Conservation (phyloP, 2,329 filamentous ascomycete species). For the Fusarium sp. region DNA sequence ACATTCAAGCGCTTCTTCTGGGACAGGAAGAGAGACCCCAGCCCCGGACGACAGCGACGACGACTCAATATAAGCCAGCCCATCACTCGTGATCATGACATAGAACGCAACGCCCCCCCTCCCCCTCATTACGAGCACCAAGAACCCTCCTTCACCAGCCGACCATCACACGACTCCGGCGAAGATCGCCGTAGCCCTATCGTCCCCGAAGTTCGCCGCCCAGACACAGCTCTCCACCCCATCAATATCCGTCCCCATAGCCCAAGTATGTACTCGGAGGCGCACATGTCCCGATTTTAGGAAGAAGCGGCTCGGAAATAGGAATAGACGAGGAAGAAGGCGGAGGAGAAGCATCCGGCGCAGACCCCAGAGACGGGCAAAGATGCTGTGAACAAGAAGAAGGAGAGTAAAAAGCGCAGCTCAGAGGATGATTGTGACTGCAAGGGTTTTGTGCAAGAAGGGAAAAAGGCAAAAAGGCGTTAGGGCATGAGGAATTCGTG, state of each 20-base stretch:
- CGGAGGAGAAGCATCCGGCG: neutral
- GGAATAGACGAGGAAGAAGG: neutral
- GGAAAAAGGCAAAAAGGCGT: slow-evolving; percentile 27
- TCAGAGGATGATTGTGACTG: neutral
- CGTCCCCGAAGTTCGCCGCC: slow-evolving; percentile 65
- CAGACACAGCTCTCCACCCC: slow-evolving; percentile 70
- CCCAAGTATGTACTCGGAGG: slow-evolving; percentile 62
- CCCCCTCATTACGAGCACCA: slow-evolving; percentile 29
- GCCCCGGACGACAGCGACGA: slow-evolving; percentile 28
- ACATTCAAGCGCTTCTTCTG: slow-evolving; percentile 52
- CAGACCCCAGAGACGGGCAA: neutral
- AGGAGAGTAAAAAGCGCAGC: neutral
- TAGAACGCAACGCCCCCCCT: slow-evolving; percentile 52
- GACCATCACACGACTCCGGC: slow-evolving; percentile 27
- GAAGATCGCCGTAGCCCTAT: slow-evolving; percentile 65
- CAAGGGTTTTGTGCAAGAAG: neutral
- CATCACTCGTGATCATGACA: slow-evolving; percentile 48
- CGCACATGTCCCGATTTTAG: slow-evolving; percentile 64
- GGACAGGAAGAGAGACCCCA: slow-evolving; percentile 49
- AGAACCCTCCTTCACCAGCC: slow-evolving; percentile 7
- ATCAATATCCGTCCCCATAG: slow-evolving; percentile 59
- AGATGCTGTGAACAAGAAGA: neutral
- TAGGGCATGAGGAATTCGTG: slow-evolving; percentile 32
- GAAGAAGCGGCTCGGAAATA: neutral
- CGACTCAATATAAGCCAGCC: slow-evolving; percentile 53